Base-by-base conservation (phyloP, 1,284 basidiomycete genomes). In the Cryptococcus jaspeensis region DNA sequence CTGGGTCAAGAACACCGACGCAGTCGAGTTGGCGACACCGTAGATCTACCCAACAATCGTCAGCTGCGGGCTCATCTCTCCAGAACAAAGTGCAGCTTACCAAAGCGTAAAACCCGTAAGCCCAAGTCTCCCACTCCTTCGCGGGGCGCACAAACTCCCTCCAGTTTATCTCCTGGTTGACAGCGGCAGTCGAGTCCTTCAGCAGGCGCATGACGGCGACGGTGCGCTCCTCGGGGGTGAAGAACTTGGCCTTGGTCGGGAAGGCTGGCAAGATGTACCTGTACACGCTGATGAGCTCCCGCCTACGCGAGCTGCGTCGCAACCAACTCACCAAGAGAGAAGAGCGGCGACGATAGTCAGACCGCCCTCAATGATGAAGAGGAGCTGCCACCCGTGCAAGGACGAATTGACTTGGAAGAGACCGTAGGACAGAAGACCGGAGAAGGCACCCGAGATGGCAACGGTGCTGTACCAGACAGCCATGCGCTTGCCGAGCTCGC, bases 361-460 rank as follows among this genome's bases (percentile, higher is more conserved):
- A 25, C 13, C 38, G 13, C 44, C 44, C 38, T 46, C 50, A 47
- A 55, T 50, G 16, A 67, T 79, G 65, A 83, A 83, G 23, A 83
- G 65, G 61, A 78, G 81, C 66, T 82, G 80, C 81, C 81, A 83
- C 9, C 77, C 74, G 60, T 81, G 74, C 56, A 82, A 76, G 8
- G 72, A 55, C 54, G 75, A 67, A 15, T 79, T 56, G 36, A 81
- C 79, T 35, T 82, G 80, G 63, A 82, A 82, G n/a, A 81, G 77
- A 13, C 81, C 81, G 55, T 79, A 81, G 2, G 79, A 78, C 41
- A 81, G 78, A 5, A 81, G 72, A 49, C 80, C 80, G 75, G 56
- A 59, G 48, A 58, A 51, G 37, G 43, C 35, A 32, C 32, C 60
- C 9, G 59, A 57, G 7, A 61, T n/a, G 5, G 58, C 61, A 20